A percentile compares a stretch with the other conserved stretches of the same genome.
Evolutionary conservation across 1,139 yeast genomes (phyloP).

Genomic region (Debaryomyces udenii): DNA sequence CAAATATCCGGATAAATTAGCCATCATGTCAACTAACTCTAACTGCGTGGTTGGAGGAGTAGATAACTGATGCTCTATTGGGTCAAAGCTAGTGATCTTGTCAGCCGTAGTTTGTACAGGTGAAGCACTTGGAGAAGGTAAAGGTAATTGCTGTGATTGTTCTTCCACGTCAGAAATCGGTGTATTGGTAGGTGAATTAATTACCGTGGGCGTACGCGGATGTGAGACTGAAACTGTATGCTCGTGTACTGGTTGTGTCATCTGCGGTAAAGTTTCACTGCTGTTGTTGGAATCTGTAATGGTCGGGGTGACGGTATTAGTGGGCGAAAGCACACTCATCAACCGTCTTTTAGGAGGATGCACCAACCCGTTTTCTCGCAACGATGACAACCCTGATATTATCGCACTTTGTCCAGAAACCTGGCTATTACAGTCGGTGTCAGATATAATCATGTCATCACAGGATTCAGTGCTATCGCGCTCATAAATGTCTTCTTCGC

Average conservation of each 20-base stretch:
- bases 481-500: conserved; percentile 17
- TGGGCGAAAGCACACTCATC: conserved; percentile 25
- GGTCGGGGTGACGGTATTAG: conserved; percentile 15
- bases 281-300: conserved; percentile 9
- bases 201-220: conserved; percentile 37
- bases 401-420: conserved; percentile 22
- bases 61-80: conserved; percentile 29
- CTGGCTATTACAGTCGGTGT: conserved; percentile 35
- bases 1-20: conserved; percentile 37
- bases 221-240: conserved; percentile 14
- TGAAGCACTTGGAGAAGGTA: conserved; percentile 73
- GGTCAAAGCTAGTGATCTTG: conserved; percentile 15
- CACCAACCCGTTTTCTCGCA: conserved; percentile 24
- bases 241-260: conserved; percentile 9
- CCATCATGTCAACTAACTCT: conserved; percentile 42
- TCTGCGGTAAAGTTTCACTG: conserved; percentile 6
- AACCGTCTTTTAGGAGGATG: conserved; percentile 49
- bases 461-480: conserved; percentile 29
- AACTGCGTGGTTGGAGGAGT: conserved; percentile 41
- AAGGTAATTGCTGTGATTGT: conserved; percentile 50
- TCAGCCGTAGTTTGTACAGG: conserved; percentile 46
- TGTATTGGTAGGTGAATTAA: conserved; percentile 39
- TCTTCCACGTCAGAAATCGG: conserved; percentile 45
- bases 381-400: conserved; percentile 13
- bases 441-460: conserved; percentile 44